phyloP scores from a whole-genome alignment of 371 early-diverging fungal genomes.

The Mortierella sp. region DNA sequence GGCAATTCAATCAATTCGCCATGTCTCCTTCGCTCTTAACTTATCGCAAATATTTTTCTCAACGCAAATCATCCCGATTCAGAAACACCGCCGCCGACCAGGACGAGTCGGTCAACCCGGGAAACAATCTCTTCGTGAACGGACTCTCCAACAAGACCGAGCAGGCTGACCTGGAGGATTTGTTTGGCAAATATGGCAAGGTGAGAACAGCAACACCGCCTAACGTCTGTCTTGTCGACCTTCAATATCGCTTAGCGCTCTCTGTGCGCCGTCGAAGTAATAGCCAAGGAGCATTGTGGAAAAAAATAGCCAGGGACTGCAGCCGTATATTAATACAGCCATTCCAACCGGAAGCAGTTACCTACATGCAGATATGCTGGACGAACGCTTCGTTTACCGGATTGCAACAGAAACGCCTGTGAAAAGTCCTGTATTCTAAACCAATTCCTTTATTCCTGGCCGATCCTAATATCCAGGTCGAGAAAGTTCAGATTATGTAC shows the following conservation, averaged over 20 bases:
- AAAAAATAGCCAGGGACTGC: too few relatives aligned
- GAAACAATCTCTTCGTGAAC: constrained; percentile 84
- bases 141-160: constrained; percentile 72
- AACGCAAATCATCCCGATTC: constrained; percentile 1
- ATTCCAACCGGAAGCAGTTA: too few relatives aligned
- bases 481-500: constrained; percentile 79
- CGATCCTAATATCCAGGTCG: constrained; percentile 58
- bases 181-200: constrained; percentile 84
- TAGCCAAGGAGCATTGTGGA: too few relatives aligned
- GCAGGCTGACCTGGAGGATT: constrained; percentile 75
- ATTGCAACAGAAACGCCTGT: too few relatives aligned
- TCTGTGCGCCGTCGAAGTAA: too few relatives aligned
- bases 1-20: too few relatives aligned
- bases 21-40: constrained; percentile 1
- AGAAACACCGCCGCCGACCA: constrained; percentile 25
- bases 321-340: too few relatives aligned
- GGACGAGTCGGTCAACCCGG: constrained; percentile 72
- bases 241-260: too few relatives aligned
- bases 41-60: constrained; percentile 17
- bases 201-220: constrained; percentile 23
- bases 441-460: background rate
- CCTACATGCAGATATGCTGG: too few relatives aligned
- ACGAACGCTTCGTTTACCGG: too few relatives aligned
- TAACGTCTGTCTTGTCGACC: background rate
- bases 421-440: too few relatives aligned